Evolutionary conservation across 2,329 filamentous ascomycete genomes (phyloP).

Genomic region (Emergomyces orientalis): DNA sequence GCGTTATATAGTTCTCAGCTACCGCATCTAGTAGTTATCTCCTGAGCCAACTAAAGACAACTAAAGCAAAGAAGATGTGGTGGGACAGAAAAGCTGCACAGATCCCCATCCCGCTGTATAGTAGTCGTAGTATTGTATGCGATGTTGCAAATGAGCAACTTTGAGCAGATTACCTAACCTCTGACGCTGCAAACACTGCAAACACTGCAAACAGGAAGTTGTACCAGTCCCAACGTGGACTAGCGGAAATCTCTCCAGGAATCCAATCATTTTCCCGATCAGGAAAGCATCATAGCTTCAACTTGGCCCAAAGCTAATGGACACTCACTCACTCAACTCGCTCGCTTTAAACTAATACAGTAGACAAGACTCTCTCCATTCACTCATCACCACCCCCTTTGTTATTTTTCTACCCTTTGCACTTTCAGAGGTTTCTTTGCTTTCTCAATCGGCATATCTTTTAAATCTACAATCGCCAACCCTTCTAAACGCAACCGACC

Average conservation of each 20-base stretch:
- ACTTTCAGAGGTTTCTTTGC: background rate
- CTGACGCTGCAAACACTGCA: slow-evolving; percentile 22
- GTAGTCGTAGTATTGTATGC: no score
- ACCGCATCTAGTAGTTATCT: background rate
- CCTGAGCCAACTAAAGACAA: no score
- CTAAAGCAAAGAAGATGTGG: background rate
- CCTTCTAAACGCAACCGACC: background rate
- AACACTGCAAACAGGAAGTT: slow-evolving; percentile 26
- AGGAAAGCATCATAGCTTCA: background rate
- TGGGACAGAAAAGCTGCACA: background rate
- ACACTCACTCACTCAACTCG: no score
- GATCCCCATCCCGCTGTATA: no score
- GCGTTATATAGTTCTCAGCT: background rate
- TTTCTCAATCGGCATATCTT: background rate
- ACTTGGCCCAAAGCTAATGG: no score
- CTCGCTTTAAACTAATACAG: background rate
- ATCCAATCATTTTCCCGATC: background rate
- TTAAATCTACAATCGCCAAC: background rate
- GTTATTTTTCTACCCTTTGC: background rate
- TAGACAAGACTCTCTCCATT: background rate
- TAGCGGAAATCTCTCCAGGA: no score
- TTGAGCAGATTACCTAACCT: slow-evolving; percentile 5
- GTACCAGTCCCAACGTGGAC: background rate
- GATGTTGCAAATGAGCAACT: background rate
- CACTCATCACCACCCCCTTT: background rate